Percentiles rank a stretch among this genome's conserved stretches.
phyloP scores from a whole-genome alignment of 768 basidiomycete species.

The Boletus edulis region DNA sequence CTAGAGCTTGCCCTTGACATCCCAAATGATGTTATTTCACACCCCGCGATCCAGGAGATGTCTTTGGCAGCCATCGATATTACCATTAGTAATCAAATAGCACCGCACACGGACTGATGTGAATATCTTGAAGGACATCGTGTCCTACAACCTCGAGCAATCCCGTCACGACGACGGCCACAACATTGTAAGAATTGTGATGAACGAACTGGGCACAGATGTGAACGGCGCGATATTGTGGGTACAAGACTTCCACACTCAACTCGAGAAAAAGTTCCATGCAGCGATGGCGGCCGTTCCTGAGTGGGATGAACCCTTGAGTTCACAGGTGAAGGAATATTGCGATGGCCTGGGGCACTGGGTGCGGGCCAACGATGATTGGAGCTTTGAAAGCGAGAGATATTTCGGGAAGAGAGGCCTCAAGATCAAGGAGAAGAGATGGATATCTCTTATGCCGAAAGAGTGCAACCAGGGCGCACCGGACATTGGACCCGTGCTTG shows the following conservation, averaged over 20 bases:
- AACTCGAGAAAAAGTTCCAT: slow-evolving; percentile 5
- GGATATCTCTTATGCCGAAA: slow-evolving; percentile 6
- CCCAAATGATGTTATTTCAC: slow-evolving; percentile 39
- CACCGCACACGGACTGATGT: too few relatives aligned
- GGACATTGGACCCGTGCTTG: slow-evolving; percentile 3
- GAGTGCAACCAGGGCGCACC: neutral
- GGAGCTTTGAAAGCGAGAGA: slow-evolving; percentile 6
- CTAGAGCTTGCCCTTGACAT: slow-evolving; percentile 32
- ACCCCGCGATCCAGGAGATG: slow-evolving; percentile 37
- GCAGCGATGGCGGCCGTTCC: slow-evolving; percentile 29
- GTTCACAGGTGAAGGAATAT: slow-evolving; percentile 42
- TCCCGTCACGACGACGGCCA: slow-evolving; percentile 26
- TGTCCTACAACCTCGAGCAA: slow-evolving; percentile 35
- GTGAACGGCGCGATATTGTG: slow-evolving; percentile 16
- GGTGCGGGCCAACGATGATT: slow-evolving; percentile 26
- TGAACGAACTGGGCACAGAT: slow-evolving; percentile 35
- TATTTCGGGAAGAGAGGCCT: slow-evolving; percentile 6
- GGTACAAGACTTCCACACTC: slow-evolving; percentile 8
- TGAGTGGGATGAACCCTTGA: slow-evolving; percentile 40
- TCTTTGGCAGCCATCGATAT: slow-evolving; percentile 30
- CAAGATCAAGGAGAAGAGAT: slow-evolving; percentile 7
- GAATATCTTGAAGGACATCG: slow-evolving; percentile 20
- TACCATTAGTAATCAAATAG: neutral
- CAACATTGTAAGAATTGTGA: slow-evolving; percentile 49
- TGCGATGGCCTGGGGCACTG: slow-evolving; percentile 49